These are phyloP conservation scores for Oryza meridionalis DNA, from an alignment of 176 grass and related monocot genomes.

Conservation along the genomic window DNA sequence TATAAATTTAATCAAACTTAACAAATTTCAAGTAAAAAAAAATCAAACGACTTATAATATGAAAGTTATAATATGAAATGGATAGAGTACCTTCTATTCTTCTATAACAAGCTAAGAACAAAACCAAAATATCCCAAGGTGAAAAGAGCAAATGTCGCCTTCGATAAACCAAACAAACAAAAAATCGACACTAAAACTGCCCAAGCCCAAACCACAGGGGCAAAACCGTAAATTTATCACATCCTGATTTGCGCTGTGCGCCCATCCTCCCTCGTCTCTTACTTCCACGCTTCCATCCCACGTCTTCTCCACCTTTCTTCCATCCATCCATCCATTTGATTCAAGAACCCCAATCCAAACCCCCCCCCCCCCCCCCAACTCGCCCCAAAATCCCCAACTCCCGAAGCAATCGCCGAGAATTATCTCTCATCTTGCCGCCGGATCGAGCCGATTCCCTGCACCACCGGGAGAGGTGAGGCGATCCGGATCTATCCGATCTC, in stretches of 20 bases:
- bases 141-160: not conserved
- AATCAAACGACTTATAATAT: too few relatives aligned
- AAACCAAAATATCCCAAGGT: not conserved
- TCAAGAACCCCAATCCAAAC: constrained; percentile 57
- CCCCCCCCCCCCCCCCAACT: constrained; percentile 10
- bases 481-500: constrained; percentile 39
- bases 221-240: constrained; percentile 16
- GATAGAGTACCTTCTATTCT: too few relatives aligned
- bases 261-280: not conserved
- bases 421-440: not conserved
- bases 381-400: constrained; percentile 10
- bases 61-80: too few relatives aligned
- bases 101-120: not conserved
- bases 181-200: not conserved
- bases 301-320: constrained; percentile 45
- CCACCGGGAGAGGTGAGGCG: constrained; percentile 28
- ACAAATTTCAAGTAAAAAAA: too few relatives aligned
- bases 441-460: constrained; percentile 15
- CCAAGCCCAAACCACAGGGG: not conserved
- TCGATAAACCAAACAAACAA: not conserved
- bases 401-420: not conserved
- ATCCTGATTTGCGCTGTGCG: constrained; percentile 36
- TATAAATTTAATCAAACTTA: too few relatives aligned
- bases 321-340: not conserved
- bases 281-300: constrained; percentile 50